Base-by-base conservation (phyloP, 2,329 filamentous ascomycete genomes). In the Colletotrichum australisinense region DNA sequence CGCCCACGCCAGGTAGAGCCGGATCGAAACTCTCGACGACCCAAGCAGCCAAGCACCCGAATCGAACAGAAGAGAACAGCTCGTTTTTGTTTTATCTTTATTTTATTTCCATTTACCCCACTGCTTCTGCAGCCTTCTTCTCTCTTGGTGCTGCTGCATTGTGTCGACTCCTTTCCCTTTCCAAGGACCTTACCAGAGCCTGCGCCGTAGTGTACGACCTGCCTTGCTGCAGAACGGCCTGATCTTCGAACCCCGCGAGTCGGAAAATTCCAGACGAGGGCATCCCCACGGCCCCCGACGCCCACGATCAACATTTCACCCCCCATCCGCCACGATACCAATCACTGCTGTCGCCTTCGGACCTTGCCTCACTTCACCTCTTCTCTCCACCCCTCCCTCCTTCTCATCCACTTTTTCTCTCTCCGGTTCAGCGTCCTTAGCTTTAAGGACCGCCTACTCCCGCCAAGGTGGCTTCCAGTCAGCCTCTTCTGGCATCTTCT, bases 381-480 rank as follows among this genome's bases (percentile, higher is more conserved):
- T 19, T 42, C 38, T 32, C 56, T 65, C 74, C 73, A 56, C 49
- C 58, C 19, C 72, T 56, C 66, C 64, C 66, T 58, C 30, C 52
- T 49, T 58, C 62, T 30, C 57, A 42, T 57, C 38, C 57, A 52
- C 55, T 53, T 66, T 56, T 55, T 63, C 38, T 28, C 66, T 63
- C 32, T 46, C 69, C 55, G 60, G 59, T 62, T 30, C 66, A 57
- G 74, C 74, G 74, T 76, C 74, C 74, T 76, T 76, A 73, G 70
- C 67, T 76, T 69, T 73, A 76, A 75, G 74, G 74, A 76, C 75
- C 68, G 69, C 71, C 71, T 73, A 77, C 77, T 76, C 77, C 81
- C 84, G 85, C 83, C 88, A 91, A 91, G 83, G 88, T 91, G 89
- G 89, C 89, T 90, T 91, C 89, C 81, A 83, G 84, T 83, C 85